phyloP scores from a whole-genome alignment of 768 basidiomycete genomes.

The Coprinopsis cinerea region DNA sequence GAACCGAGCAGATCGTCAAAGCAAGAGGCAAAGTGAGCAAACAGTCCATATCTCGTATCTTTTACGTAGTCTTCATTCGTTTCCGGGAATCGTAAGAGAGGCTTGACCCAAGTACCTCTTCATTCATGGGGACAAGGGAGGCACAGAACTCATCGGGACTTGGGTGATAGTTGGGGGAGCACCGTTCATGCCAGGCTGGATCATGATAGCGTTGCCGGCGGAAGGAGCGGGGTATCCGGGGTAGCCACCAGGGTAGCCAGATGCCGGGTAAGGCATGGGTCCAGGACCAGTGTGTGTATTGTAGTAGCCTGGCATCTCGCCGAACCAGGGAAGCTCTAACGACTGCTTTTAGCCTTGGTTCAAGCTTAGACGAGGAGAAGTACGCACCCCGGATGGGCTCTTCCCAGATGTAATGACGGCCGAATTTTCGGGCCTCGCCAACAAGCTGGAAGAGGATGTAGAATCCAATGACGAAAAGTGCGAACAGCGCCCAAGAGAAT shows the following conservation, averaged over 20 bases:
- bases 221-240: conserved; percentile 23
- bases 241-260: conserved; percentile 24
- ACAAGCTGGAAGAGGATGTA: conserved; percentile 53
- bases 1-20: neutral
- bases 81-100: no score
- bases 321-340: conserved; percentile 70
- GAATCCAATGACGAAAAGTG: conserved; percentile 40
- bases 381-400: conserved; percentile 49
- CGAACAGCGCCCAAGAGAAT: conserved; percentile 72
- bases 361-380: neutral
- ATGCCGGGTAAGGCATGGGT: conserved; percentile 21
- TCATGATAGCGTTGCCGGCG: conserved; percentile 54
- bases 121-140: neutral
- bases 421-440: conserved; percentile 46
- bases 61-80: no score
- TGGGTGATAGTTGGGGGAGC: conserved; percentile 57
- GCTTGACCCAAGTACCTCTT: no score
- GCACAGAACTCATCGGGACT: conserved; percentile 19
- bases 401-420: conserved; percentile 48
- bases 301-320: conserved; percentile 62
- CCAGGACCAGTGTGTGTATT: conserved; percentile 31
- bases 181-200: conserved; percentile 62
- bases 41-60: no score
- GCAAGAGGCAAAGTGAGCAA: neutral
- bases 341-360: neutral